These are phyloP conservation scores for Xylaria digitata DNA, from an alignment of 2,329 filamentous ascomycete genomes.

Conservation along the genomic window DNA sequence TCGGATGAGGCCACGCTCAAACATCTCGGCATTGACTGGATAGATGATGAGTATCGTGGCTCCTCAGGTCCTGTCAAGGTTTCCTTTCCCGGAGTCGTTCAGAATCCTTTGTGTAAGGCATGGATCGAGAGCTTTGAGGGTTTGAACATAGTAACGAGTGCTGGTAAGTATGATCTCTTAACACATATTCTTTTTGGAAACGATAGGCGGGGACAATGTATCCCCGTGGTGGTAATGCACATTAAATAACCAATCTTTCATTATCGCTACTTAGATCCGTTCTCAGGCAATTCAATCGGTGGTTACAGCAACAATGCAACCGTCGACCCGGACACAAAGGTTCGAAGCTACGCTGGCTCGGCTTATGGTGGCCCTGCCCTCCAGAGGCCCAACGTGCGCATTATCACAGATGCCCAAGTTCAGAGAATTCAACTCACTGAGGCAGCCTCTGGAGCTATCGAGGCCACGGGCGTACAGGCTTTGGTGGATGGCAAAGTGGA, in stretches of 20 bases:
- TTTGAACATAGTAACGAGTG: conserved; percentile 37
- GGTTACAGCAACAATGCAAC: conserved; percentile 42
- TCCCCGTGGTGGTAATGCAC: background rate
- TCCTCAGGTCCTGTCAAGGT: conserved; percentile 37
- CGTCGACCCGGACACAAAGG: conserved; percentile 31
- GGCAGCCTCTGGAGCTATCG: background rate
- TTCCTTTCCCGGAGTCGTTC: conserved; percentile 40
- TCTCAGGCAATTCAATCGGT: conserved; percentile 41
- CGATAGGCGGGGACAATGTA: background rate
- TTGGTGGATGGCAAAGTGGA: background rate
- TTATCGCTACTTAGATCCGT: conserved; percentile 39
- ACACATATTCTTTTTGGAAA: background rate
- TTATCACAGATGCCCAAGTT: conserved; percentile 3
- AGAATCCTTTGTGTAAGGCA: conserved; percentile 42
- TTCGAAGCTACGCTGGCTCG: conserved; percentile 40
- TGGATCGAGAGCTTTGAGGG: conserved; percentile 43
- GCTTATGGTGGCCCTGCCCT: conserved; percentile 35
- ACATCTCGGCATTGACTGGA: conserved; percentile 42
- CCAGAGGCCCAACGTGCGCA: conserved; percentile 36
- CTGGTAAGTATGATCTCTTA: conserved; percentile 6
- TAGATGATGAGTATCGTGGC: conserved; percentile 38
- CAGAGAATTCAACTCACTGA: conserved; percentile 2
- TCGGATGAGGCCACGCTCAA: conserved; percentile 34
- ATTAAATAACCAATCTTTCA: background rate
- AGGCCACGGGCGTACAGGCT: background rate